A percentile compares a stretch with the other conserved stretches of the same genome.
These are phyloP conservation scores for Paratinospora sagittata DNA, from an alignment of 164 flowering plant species.

Conservation along the genomic window DNA sequence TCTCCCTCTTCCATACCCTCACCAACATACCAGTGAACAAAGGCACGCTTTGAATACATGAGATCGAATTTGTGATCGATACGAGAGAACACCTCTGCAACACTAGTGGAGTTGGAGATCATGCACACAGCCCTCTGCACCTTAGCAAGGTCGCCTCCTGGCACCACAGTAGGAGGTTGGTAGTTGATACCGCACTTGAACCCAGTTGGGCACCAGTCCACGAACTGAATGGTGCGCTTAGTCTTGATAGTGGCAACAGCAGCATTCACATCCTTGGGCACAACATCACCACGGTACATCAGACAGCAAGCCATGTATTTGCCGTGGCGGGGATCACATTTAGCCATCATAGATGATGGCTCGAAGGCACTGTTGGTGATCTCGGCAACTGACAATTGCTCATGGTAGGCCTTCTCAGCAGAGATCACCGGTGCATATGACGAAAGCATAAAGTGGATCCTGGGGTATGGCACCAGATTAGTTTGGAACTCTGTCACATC, in stretches of 20 bases:
- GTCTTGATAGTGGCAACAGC: conserved; percentile 70
- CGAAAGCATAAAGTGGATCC: conserved; percentile 70
- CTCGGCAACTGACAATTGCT: conserved; percentile 67
- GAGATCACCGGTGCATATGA: conserved; percentile 64
- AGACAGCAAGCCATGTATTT: conserved; percentile 70
- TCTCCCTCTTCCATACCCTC: conserved; percentile 64
- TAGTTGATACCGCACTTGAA: conserved; percentile 67
- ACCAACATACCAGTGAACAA: conserved; percentile 48
- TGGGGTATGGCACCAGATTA: conserved; percentile 62
- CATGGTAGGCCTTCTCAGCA: conserved; percentile 66
- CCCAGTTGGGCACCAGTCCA: conserved; percentile 75
- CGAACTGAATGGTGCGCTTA: conserved; percentile 66
- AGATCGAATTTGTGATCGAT: conserved; percentile 62
- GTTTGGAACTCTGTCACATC: conserved; percentile 70
- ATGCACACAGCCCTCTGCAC: conserved; percentile 65
- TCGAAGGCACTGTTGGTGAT: conserved; percentile 66
- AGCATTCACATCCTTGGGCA: conserved; percentile 73
- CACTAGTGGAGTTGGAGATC: conserved; percentile 70
- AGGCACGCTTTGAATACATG: conserved; percentile 42
- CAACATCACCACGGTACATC: conserved; percentile 67
- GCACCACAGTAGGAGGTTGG: conserved; percentile 59
- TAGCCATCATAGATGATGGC: conserved; percentile 72
- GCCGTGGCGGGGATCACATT: conserved; percentile 65
- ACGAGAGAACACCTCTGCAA: conserved; percentile 61
- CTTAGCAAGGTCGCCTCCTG: conserved; percentile 61